A percentile compares a stretch with the other conserved stretches of the same genome.
phyloP scores from a whole-genome alignment of 768 basidiomycete species.

The Hygrocybe coccinea region DNA sequence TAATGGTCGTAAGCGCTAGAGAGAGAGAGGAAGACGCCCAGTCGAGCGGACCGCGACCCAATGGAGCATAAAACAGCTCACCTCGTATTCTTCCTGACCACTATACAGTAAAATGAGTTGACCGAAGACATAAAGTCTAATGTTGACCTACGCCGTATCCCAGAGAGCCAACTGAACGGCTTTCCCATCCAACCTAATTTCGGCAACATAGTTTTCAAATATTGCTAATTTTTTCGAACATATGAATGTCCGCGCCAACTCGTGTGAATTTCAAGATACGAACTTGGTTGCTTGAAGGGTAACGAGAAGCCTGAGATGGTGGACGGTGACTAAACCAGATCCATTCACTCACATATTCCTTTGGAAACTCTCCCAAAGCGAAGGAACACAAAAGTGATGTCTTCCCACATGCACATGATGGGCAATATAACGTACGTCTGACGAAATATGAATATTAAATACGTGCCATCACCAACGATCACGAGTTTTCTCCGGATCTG shows the following conservation, averaged over 20 bases:
- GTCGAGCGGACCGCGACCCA: slow-evolving; percentile 9
- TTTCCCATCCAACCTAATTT: slow-evolving; percentile 96
- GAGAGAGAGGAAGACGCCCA: slow-evolving; percentile 8
- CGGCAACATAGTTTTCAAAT: slow-evolving; percentile 98
- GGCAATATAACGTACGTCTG: slow-evolving; percentile 20
- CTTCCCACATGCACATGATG: slow-evolving; percentile 89
- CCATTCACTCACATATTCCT: slow-evolving; percentile 75
- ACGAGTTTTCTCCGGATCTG: slow-evolving; percentile 94
- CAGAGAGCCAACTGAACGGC: slow-evolving; percentile 95
- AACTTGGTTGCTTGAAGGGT: slow-evolving; percentile 53
- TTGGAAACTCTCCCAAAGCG: slow-evolving; percentile 90
- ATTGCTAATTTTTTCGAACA: slow-evolving; percentile 55
- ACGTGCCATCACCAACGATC: slow-evolving; percentile 92
- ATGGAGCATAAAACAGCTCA: slow-evolving; percentile 28
- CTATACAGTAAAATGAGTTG: slow-evolving; percentile 38
- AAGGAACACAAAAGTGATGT: slow-evolving; percentile 88
- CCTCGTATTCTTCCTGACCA: slow-evolving; percentile 98
- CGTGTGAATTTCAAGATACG: slow-evolving; percentile 16
- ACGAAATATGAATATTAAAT: slow-evolving; percentile 13
- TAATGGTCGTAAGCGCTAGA: slow-evolving; percentile 85
- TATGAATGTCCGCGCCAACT: slow-evolving; percentile 8
- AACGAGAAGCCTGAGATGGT: slow-evolving; percentile 11
- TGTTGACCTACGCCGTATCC: slow-evolving; percentile 90
- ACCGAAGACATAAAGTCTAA: slow-evolving; percentile 9
- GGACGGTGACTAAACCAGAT: slow-evolving; percentile 7